Base-by-base conservation (phyloP, 768 basidiomycete genomes). In the Auricularia auricula-judae region DNA sequence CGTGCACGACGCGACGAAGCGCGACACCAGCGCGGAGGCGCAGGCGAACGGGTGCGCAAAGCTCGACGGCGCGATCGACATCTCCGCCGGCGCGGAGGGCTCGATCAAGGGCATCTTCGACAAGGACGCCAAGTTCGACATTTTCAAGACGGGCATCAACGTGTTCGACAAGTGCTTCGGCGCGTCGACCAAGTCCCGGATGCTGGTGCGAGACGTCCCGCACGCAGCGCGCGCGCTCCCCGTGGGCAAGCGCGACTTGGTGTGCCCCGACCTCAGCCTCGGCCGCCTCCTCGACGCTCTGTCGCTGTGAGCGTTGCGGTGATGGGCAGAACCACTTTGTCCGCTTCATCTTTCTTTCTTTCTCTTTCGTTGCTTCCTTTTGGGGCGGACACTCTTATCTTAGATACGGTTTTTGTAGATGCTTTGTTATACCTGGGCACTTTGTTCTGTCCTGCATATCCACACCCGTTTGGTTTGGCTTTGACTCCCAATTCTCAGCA, bases 51-150 rank as follows among this genome's bases (percentile, higher is more conserved):
- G 78, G 0, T 79, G 80, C 70, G 66, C 78, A 47, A 72, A 74
- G n/a, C 66, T 78, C 47, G 70, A 67, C 34, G 72, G 75, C 0
- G 75, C 68, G 0, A 63, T 81, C 35, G 71, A 72, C 56, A 76
- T 79, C 42, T 77, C 76, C 65, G 77, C 75, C 21, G 78, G 78
- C 2, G 80, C 79, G 3, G 68, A 74, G 44, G 78, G 71, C 4
- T 65, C 68, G 35, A 79, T 81, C 70, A 80, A 80, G 65, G 72
- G 72, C 4, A 64, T 81, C 1, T 80, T 80, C 70, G 71, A 77
- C 63, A 65, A 67, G 14, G 70, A 61, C 23, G 75, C 73, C 0
- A 68, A 71, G 64, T 69, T 77, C 11, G 62, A 71, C 7, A 66
- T 81, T 36, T 79, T 78, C 67, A 69, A 64, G 53, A 76, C 76